A percentile compares a stretch with the other conserved stretches of the same genome.
phyloP scores from a whole-genome alignment of 305 asterid species.

The Solanum hybrid region DNA sequence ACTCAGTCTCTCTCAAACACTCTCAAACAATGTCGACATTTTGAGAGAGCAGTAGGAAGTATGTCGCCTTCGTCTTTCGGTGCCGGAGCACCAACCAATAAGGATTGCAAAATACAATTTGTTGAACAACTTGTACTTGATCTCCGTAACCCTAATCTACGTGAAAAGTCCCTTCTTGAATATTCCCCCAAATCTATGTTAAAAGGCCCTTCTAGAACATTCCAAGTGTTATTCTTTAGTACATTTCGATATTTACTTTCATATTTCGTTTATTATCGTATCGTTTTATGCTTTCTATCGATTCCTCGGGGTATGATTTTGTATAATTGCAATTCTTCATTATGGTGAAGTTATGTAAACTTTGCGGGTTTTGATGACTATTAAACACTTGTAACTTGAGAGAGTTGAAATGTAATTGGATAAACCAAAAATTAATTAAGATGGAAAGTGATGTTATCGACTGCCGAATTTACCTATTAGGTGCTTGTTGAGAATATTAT shows the following conservation, averaged over 20 bases:
- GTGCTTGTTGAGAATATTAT: background rate
- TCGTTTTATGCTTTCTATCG: background rate
- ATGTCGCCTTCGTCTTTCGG: background rate
- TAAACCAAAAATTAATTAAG: background rate
- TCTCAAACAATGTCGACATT: background rate
- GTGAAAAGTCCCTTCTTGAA: conserved; percentile 82
- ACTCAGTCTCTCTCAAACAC: background rate
- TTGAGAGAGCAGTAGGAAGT: background rate
- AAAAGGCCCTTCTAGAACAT: conserved; percentile 80
- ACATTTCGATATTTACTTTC: background rate
- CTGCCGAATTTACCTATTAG: background rate
- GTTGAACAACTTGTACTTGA: conserved; percentile 85
- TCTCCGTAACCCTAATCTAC: conserved; percentile 73
- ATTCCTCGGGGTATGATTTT: background rate
- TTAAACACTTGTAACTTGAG: background rate
- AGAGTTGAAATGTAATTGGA: background rate
- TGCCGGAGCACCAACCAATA: background rate
- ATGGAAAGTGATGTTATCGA: background rate
- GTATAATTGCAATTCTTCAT: background rate
- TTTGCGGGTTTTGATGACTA: background rate
- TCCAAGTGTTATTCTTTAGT: conserved; percentile 45
- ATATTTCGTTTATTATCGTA: background rate
- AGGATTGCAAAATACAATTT: conserved; percentile 39
- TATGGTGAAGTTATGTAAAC: background rate
- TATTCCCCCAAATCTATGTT: conserved; percentile 84